These are phyloP conservation scores for Ceratobasidium sp. DNA, from an alignment of 1,284 basidiomycete genomes.

Conservation along the genomic window DNA sequence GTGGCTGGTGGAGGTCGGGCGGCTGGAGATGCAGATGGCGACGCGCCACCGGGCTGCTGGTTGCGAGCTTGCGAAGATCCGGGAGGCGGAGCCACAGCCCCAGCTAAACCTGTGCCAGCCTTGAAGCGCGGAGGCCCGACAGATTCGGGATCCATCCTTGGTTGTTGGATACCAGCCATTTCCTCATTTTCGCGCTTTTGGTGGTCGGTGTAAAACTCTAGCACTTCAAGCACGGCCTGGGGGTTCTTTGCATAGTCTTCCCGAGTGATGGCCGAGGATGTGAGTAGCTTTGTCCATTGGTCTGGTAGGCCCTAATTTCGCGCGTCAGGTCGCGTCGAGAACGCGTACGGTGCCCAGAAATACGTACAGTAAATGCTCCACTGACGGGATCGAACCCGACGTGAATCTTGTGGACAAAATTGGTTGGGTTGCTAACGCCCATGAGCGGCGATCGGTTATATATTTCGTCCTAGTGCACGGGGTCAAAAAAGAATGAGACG, in stretches of 20 bases:
- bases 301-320: slow-evolving; percentile 86
- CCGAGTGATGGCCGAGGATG: slow-evolving; percentile 95
- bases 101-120: slow-evolving; percentile 87
- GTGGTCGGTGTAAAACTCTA: slow-evolving; percentile 98
- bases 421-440: slow-evolving; percentile 94
- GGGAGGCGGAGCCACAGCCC: slow-evolving; percentile 56
- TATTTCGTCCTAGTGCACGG: slow-evolving; percentile 77
- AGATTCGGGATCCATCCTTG: slow-evolving; percentile 26
- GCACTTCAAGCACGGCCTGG: slow-evolving; percentile 95
- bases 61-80: slow-evolving; percentile 39
- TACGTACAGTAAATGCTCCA: slow-evolving; percentile 89
- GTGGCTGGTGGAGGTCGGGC: slow-evolving; percentile 56
- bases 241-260: slow-evolving; percentile 98
- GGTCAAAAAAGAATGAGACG: not conserved
- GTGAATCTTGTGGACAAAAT: slow-evolving; percentile 98
- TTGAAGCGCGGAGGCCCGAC: slow-evolving; percentile 75
- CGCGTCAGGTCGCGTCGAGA: not conserved
- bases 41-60: not conserved
- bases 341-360: slow-evolving; percentile 49
- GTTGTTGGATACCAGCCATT: slow-evolving; percentile 37
- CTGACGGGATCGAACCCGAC: slow-evolving; percentile 96
- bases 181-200: slow-evolving; percentile 93
- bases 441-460: slow-evolving; percentile 92
- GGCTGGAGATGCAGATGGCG: not conserved
- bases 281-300: slow-evolving; percentile 96